These are phyloP conservation scores for Microcos paniculata DNA, from an alignment of 345 rosid species.

Conservation along the genomic window DNA sequence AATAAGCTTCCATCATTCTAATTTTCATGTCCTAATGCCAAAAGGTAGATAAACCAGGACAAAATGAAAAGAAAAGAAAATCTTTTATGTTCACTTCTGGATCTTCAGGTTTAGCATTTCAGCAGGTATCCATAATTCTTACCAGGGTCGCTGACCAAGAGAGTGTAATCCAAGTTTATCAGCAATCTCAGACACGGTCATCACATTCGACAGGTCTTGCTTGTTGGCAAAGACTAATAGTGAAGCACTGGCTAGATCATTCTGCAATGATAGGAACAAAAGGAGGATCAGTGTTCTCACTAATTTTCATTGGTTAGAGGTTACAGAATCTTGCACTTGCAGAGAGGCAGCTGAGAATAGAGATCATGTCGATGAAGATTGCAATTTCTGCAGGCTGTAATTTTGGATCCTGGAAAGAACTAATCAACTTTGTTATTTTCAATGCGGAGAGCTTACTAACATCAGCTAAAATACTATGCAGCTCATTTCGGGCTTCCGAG, in stretches of 20 bases:
- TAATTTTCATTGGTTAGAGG: not conserved
- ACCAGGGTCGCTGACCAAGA: slow-evolving; percentile 53
- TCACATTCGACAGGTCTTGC: slow-evolving; percentile 53
- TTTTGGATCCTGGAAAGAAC: not conserved
- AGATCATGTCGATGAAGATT: not conserved
- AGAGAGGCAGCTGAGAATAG: no score
- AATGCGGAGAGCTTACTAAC: slow-evolving; percentile 31
- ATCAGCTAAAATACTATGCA: slow-evolving; percentile 56
- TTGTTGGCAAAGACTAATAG: slow-evolving; percentile 71
- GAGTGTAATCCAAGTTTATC: slow-evolving; percentile 59
- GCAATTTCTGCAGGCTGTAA: not conserved
- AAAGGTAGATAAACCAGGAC: not conserved
- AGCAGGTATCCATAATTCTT: not conserved
- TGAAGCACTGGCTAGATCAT: slow-evolving; percentile 51
- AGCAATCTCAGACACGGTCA: slow-evolving; percentile 51
- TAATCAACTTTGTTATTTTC: not conserved
- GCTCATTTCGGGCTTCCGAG: slow-evolving; percentile 71
- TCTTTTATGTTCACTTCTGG: not conserved
- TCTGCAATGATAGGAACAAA: slow-evolving; percentile 32
- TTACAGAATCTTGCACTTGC: not conserved
- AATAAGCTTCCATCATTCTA: not conserved
- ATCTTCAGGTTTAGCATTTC: not conserved
- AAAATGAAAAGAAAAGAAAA: not conserved
- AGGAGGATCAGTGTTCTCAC: not conserved
- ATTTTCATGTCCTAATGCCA: not conserved